A percentile compares a stretch with the other conserved stretches of the same genome.
These are phyloP conservation scores for Trichoderma sp. DNA, from an alignment of 2,329 filamentous ascomycete species.

Conservation along the genomic window DNA sequence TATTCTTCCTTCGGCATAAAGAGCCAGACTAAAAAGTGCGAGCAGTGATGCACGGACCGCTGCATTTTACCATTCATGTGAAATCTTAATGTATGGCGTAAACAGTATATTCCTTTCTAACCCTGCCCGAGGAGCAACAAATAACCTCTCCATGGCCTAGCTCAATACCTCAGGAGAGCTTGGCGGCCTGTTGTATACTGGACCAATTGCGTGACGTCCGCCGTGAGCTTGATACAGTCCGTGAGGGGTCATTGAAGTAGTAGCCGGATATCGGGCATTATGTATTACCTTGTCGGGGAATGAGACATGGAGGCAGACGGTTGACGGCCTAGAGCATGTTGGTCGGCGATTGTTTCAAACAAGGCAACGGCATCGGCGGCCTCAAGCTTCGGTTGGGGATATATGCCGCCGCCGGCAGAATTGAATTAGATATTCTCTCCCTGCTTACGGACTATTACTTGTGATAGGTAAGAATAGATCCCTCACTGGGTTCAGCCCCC, in stretches of 20 bases:
- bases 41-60: not conserved
- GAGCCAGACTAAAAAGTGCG: too few relatives aligned
- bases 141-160: not conserved
- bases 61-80: not conserved
- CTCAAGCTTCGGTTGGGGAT: not conserved
- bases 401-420: not conserved
- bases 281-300: not conserved
- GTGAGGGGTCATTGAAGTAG: not conserved
- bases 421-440: not conserved
- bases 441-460: not conserved
- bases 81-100: not conserved
- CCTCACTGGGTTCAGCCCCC: not conserved
- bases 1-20: not conserved
- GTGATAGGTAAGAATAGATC: not conserved
- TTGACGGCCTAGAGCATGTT: not conserved
- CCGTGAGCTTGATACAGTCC: not conserved
- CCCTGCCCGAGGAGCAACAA: not conserved
- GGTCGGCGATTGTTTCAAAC: not conserved
- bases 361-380: not conserved
- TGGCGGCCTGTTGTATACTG: too few relatives aligned
- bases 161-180: not conserved
- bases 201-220: not conserved
- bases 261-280: not conserved
- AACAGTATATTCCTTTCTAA: too few relatives aligned
- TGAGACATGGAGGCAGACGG: not conserved